These are phyloP conservation scores for Trichocladium uniseriatum DNA, from an alignment of 495 filamentous ascomycete genomes.

Conservation along the genomic window DNA sequence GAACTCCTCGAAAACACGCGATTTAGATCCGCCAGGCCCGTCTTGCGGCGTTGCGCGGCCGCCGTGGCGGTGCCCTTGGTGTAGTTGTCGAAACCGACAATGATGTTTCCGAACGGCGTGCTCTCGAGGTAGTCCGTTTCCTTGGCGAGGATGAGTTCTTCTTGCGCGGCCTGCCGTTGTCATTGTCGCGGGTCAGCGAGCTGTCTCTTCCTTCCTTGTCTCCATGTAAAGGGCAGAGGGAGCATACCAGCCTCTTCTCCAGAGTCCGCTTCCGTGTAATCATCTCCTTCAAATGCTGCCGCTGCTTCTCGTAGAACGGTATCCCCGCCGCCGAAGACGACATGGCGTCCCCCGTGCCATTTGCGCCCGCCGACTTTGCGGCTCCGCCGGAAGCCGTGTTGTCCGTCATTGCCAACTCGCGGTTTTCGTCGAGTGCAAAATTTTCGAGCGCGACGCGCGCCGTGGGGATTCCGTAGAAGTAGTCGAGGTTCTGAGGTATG, in stretches of 20 bases:
- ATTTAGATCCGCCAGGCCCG: conserved; percentile 41
- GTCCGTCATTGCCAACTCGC: conserved; percentile 40
- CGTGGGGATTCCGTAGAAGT: too few relatives aligned
- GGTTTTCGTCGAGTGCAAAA: too few relatives aligned
- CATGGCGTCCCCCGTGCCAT: conserved; percentile 20
- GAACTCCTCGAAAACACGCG: conserved; percentile 53
- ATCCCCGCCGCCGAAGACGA: conserved; percentile 28
- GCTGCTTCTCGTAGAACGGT: conserved; percentile 43
- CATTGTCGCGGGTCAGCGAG: not conserved
- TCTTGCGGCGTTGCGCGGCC: conserved; percentile 41
- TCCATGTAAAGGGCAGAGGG: not conserved
- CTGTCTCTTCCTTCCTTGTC: not conserved
- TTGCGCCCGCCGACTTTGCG: conserved; percentile 13
- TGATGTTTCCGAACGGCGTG: conserved; percentile 85
- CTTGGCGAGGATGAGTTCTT: conserved; percentile 75
- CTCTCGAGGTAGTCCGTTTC: conserved; percentile 88
- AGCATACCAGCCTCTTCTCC: conserved; percentile 38
- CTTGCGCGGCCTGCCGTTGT: conserved; percentile 32
- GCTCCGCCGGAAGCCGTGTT: conserved; percentile 27
- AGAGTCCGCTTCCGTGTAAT: conserved; percentile 33
- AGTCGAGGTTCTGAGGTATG: too few relatives aligned
- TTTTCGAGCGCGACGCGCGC: too few relatives aligned
- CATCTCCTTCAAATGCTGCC: conserved; percentile 41
- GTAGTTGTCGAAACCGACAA: conserved; percentile 94
- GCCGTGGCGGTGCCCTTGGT: conserved; percentile 64